Evolutionary conservation across 1,284 basidiomycete species (phyloP).

Genomic region (Malassezia caprae): DNA sequence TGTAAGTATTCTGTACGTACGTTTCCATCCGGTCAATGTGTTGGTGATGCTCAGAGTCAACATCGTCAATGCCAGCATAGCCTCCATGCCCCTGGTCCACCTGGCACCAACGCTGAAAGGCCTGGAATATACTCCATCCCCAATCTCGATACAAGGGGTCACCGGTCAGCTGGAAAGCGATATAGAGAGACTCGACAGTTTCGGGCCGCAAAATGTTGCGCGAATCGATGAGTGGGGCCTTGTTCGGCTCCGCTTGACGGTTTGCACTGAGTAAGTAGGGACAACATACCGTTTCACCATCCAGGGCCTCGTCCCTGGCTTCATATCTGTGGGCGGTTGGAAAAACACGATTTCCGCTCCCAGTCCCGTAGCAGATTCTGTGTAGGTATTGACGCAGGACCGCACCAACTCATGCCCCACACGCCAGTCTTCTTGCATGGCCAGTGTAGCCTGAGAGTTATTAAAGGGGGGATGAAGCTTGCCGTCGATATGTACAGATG

Average conservation of each 20-base stretch:
- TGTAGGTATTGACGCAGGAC: conserved; percentile 76
- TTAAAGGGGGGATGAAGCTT: conserved; percentile 16
- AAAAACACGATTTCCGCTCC: conserved; percentile 49
- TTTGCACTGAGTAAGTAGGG: background rate
- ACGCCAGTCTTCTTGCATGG: conserved; percentile 58
- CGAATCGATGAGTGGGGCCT: conserved; percentile 61
- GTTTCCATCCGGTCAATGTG: conserved; percentile 89
- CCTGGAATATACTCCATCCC: conserved; percentile 82
- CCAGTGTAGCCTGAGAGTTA: background rate
- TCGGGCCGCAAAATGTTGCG: conserved; percentile 82
- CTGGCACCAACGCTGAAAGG: conserved; percentile 73
- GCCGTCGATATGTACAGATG: conserved; percentile 44
- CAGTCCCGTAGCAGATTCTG: conserved; percentile 62
- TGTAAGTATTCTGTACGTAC: conserved; percentile 49
- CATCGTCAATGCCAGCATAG: conserved; percentile 74
- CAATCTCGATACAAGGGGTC: conserved; percentile 68
- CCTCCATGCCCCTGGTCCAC: conserved; percentile 59
- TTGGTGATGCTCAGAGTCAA: conserved; percentile 54
- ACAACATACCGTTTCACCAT: conserved; percentile 13
- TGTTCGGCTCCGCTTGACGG: background rate
- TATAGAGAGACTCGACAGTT: conserved; percentile 84
- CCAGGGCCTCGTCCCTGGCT: conserved; percentile 56
- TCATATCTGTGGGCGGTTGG: conserved; percentile 18
- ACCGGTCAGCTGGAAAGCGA: conserved; percentile 74
- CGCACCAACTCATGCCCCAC: conserved; percentile 70